A percentile compares a stretch with the other conserved stretches of the same genome.
phyloP scores from a whole-genome alignment of 164 flowering plant genomes.

The Vitis cinerea region DNA sequence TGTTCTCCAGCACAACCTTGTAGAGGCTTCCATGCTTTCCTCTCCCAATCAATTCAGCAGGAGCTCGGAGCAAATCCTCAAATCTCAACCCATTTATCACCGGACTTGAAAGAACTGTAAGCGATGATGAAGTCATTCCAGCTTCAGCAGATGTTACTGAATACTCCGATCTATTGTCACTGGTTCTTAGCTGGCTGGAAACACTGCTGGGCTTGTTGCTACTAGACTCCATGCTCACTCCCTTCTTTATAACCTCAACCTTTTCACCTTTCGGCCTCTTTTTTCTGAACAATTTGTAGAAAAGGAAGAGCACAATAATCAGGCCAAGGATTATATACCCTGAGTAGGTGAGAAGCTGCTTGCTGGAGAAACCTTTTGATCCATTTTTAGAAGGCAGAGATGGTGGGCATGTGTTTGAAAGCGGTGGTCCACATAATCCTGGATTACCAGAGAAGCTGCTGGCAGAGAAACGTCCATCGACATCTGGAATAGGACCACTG shows the following conservation, averaged over 20 bases:
- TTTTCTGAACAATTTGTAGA: conserved; percentile 10
- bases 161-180: conserved; percentile 30
- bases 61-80: conserved; percentile 47
- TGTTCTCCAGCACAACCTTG: conserved; percentile 29
- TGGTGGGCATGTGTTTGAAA: conserved; percentile 30
- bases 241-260: background rate
- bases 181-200: conserved; percentile 13
- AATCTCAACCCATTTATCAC: conserved; percentile 24
- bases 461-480: conserved; percentile 15
- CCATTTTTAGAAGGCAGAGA: conserved; percentile 6
- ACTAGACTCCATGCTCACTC: background rate
- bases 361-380: conserved; percentile 11
- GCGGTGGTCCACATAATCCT: conserved; percentile 34
- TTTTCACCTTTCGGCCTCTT: conserved; percentile 9
- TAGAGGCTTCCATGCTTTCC: conserved; percentile 50
- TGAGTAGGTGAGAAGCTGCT: conserved; percentile 24
- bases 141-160: conserved; percentile 33
- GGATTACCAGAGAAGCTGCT: conserved; percentile 38
- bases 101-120: conserved; percentile 32
- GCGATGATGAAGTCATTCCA: conserved; percentile 27
- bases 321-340: conserved; percentile 34
- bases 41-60: conserved; percentile 42
- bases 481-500: conserved; percentile 41
- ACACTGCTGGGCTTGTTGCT: conserved; percentile 10
- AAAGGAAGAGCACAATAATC: conserved; percentile 19